These are phyloP conservation scores for Phytopythium oedochilum DNA, from an alignment of 352 stramenopile genomes.

Conservation along the genomic window DNA sequence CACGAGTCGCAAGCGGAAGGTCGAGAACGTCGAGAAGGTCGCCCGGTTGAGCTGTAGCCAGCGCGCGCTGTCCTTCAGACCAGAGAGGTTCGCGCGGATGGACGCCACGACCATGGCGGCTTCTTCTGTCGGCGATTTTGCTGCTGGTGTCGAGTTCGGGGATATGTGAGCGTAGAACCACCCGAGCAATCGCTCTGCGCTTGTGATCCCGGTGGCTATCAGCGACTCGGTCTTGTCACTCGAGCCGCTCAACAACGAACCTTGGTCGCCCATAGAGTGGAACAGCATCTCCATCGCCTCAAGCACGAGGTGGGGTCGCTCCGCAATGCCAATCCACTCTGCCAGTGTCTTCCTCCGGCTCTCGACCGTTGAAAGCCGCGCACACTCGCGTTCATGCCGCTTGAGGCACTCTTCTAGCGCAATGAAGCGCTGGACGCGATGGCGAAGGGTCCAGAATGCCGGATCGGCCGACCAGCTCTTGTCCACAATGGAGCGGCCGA, in stretches of 20 bases:
- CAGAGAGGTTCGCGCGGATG: conserved; percentile 16
- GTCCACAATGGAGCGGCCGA: conserved; percentile 3
- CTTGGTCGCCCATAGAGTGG: conserved; percentile 7
- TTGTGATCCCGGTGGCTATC: not conserved
- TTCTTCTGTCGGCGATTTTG: conserved; percentile 5
- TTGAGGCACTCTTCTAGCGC: not conserved
- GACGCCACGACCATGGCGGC: conserved; percentile 17
- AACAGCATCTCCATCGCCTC: conserved; percentile 23
- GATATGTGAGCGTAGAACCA: conserved; percentile 42
- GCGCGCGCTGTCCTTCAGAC: conserved; percentile 14
- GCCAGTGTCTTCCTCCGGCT: not conserved
- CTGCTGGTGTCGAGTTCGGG: not conserved
- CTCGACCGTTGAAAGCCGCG: not conserved
- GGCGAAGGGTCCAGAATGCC: not conserved
- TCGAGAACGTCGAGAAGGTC: conserved; percentile 21
- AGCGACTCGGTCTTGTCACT: conserved; percentile 9
- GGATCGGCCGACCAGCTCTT: not conserved
- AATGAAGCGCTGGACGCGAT: not conserved
- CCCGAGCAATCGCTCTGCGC: conserved; percentile 24
- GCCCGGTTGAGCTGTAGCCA: conserved; percentile 44
- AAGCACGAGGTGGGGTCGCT: conserved; percentile 18
- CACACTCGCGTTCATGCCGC: not conserved
- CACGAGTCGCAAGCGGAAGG: conserved; percentile 34
- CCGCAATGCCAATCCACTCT: conserved; percentile 29
- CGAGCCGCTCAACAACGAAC: conserved; percentile 13